Base-by-base conservation (phyloP, 257 asterid genomes). In the Ilex asprella region DNA sequence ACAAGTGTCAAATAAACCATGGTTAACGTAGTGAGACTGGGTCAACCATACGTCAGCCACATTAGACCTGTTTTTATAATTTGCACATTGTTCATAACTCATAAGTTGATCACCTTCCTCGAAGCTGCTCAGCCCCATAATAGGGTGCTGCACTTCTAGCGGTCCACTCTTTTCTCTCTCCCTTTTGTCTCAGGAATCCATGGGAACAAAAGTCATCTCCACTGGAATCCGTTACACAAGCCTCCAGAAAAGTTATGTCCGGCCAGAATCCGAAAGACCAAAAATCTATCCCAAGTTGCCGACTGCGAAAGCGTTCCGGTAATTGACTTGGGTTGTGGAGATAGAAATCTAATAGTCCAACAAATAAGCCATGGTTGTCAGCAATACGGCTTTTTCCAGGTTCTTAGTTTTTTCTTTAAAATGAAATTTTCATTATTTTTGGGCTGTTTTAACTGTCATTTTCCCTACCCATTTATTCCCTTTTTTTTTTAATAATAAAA, bases 311-410 rank as follows among this genome's bases (percentile, higher is more conserved):
- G 79, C 57, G 86, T 94, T 58, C 98, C 98, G 0, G 30, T 91
- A 63, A 72, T 91, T 35, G 94, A 91, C 65, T 59, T 88, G 61
- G 79, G 76, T 27, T 70, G 62, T 59, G 70, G 44, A 0, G 90
- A 86, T 56, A 61, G 73, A 35, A 31, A 12, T 55, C 31, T 67
- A 13, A 59, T 84, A 7, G 71, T 72, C 71, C 76, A 41, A 11
- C 87, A 81, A 76, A 75, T 91, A 10, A 79, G 84, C 0, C 77
- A 78, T 6, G 96, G 95, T 43, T 88, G 96, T 30, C 73, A 64
- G 3, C 16, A 66, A 35, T 77, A 72, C 51, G 98, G 98, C 0
- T 88, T 88, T 65, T 91, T 91, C 62, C 98, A 86, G 94, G 98
- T 90, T 44, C n/a, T n/a, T n/a, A n/a, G n/a, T n/a, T n/a, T n/a